These are phyloP conservation scores for Bondarzewia mesenterica DNA, from an alignment of 1,284 basidiomycete genomes.

Conservation along the genomic window DNA sequence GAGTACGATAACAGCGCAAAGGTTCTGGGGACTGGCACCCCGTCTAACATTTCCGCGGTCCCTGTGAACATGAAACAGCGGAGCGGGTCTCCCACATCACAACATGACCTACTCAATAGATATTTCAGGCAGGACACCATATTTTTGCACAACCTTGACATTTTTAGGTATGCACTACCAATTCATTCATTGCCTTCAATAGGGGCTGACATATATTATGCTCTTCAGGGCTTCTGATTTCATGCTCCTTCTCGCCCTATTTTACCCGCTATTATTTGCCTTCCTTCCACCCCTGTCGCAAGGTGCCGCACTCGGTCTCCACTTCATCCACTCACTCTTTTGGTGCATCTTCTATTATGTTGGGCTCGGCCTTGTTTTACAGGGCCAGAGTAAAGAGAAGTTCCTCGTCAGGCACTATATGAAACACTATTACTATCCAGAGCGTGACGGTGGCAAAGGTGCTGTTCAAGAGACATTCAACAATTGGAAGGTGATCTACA, in stretches of 20 bases:
- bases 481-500: conserved; percentile 94
- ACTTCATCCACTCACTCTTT: conserved; percentile 75
- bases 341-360: conserved; percentile 91
- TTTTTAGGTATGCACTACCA: conserved; percentile 56
- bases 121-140: conserved; percentile 90
- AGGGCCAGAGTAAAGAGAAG: conserved; percentile 79
- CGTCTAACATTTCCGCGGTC: too few species aligned
- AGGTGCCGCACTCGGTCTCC: conserved; percentile 42
- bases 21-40: conserved; percentile 4
- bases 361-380: conserved; percentile 79
- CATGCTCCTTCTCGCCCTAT: conserved; percentile 50
- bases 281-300: conserved; percentile 37
- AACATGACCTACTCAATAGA: conserved; percentile 85
- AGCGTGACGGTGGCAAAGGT: conserved; percentile 48
- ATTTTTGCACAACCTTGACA: conserved; percentile 76
- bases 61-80: conserved; percentile 11
- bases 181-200: too few species aligned
- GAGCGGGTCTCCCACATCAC: conserved; percentile 31
- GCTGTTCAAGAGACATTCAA: conserved; percentile 88
- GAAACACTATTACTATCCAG: conserved; percentile 83
- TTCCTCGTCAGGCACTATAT: conserved; percentile 92
- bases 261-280: conserved; percentile 44
- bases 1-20: conserved; percentile 18
- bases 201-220: conserved; percentile 4
- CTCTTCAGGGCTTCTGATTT: conserved; percentile 54